A percentile compares a stretch with the other conserved stretches of the same genome.
phyloP scores from a whole-genome alignment of 208 protist species.

The Leishmania martiniquensis region DNA sequence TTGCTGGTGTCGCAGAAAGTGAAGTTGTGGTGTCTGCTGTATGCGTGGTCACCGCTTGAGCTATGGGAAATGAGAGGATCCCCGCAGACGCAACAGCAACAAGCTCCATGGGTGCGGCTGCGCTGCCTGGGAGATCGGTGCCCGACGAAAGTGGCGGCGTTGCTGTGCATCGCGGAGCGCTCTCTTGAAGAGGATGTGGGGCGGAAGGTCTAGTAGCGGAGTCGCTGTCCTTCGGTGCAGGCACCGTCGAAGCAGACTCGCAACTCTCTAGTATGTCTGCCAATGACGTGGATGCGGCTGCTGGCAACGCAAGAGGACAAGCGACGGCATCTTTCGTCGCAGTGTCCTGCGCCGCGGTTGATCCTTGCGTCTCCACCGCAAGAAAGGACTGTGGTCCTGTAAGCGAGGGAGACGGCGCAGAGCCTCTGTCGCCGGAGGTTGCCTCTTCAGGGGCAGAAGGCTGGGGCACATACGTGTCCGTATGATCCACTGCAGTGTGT shows the following conservation, averaged over 20 bases:
- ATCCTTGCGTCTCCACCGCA: not conserved
- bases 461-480: not conserved
- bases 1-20: no score
- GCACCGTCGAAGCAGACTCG: not conserved
- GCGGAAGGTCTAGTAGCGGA: not conserved
- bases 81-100: not conserved
- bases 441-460: not conserved
- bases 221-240: not conserved
- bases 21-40: no score
- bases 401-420: not conserved
- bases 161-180: not conserved
- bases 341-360: not conserved
- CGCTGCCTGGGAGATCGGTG: not conserved
- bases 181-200: not conserved
- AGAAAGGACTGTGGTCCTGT: not conserved
- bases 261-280: not conserved
- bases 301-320: not conserved
- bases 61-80: not conserved
- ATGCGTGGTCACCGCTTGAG: not conserved
- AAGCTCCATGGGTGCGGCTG: not conserved
- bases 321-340: not conserved
- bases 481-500: not conserved
- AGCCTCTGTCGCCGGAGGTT: not conserved
- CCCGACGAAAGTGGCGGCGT: not conserved
- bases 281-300: not conserved